Evolutionary conservation across 2,329 filamentous ascomycete species (phyloP).

Genomic region (Dothideomycetes sp.): DNA sequence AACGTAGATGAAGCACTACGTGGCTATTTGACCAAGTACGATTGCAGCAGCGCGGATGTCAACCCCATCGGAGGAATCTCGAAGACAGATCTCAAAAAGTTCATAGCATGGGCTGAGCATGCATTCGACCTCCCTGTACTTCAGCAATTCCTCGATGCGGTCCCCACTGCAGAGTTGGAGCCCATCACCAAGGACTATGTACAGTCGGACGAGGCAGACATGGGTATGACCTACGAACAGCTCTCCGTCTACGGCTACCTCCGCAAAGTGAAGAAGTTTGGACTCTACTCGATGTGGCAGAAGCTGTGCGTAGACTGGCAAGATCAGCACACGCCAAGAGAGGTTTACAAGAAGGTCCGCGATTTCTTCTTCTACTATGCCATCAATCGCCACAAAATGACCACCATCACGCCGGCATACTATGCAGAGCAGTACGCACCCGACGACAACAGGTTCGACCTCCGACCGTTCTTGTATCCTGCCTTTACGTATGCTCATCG

Average conservation of each 20-base stretch:
- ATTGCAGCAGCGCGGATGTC: constrained; percentile 43
- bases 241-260: constrained; percentile 41
- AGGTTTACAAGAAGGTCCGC: constrained; percentile 31
- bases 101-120: constrained; percentile 53
- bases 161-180: constrained; percentile 41
- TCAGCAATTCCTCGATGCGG: constrained; percentile 50
- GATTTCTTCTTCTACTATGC: constrained; percentile 44
- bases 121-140: constrained; percentile 55
- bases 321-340: constrained; percentile 20
- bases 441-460: constrained; percentile 45
- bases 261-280: constrained; percentile 44
- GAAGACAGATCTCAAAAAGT: constrained; percentile 60
- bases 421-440: constrained; percentile 17
- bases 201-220: constrained; percentile 46
- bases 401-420: constrained; percentile 28
- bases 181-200: constrained; percentile 54
- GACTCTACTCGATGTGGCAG: constrained; percentile 44
- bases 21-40: constrained; percentile 62
- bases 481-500: constrained; percentile 34
- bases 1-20: constrained; percentile 53
- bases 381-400: constrained; percentile 57
- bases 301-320: constrained; percentile 41
- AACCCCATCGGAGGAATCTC: constrained; percentile 54
- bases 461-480: constrained; percentile 45
- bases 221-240: constrained; percentile 44